Evolutionary conservation across 768 basidiomycete genomes (phyloP).

Genomic region (Collybia sordida): DNA sequence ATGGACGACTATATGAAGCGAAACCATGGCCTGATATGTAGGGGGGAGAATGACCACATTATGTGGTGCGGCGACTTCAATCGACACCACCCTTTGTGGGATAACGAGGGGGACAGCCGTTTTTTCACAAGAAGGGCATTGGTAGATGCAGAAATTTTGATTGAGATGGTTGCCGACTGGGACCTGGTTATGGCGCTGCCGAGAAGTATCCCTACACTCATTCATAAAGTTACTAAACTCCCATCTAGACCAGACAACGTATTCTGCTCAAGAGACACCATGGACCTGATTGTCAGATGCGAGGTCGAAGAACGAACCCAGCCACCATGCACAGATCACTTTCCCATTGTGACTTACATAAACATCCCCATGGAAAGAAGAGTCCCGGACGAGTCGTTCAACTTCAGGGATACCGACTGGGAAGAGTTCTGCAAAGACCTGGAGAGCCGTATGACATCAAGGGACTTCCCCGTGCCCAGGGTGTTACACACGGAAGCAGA

Average conservation of each 20-base stretch:
- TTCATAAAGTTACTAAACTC: conserved; percentile 15
- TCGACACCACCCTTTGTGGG: no score
- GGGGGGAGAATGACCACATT: no score
- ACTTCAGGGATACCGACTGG: not conserved
- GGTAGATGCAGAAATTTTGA: no score
- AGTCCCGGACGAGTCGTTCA: not conserved
- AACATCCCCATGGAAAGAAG: not conserved
- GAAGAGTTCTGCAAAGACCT: not conserved
- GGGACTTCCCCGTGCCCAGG: not conserved
- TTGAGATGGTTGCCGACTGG: no score
- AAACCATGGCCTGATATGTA: no score
- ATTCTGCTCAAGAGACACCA: conserved; percentile 16
- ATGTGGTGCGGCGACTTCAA: no score
- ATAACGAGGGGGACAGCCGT: no score
- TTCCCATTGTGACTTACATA: not conserved
- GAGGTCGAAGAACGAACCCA: not conserved
- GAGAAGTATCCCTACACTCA: conserved; percentile 21
- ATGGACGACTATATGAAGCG: no score
- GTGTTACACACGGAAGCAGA: not conserved
- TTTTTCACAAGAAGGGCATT: no score
- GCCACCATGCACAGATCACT: not conserved
- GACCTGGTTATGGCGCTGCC: conserved; percentile 27
- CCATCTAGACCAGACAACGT: conserved; percentile 30
- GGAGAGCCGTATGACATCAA: no score
- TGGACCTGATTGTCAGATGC: conserved; percentile 15